Conservation (phyloP, 1,139 yeast species). For the Geotrichum macrosporum region DNA sequence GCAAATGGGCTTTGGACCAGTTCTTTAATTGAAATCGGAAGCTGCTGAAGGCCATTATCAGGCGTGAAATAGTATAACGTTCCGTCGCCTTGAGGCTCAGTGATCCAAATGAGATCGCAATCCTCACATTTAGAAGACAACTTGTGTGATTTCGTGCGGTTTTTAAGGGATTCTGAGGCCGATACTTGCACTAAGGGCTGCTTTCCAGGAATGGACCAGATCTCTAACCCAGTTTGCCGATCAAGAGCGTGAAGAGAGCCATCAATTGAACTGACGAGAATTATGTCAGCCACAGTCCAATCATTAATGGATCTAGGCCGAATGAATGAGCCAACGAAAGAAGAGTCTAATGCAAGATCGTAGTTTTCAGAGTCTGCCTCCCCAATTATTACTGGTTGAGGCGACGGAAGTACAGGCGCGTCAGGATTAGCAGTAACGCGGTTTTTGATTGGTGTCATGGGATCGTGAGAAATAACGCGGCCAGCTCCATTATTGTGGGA, state of each 20-base stretch:
- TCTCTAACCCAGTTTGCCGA: constrained; percentile 65
- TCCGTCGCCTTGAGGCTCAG: constrained; percentile 89
- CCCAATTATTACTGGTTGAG: background rate
- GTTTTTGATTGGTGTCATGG: constrained; percentile 2
- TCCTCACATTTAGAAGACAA: constrained; percentile 30
- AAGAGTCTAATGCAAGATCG: constrained; percentile 8
- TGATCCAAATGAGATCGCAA: constrained; percentile 59
- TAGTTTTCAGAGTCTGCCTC: constrained; percentile 1
- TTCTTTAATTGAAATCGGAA: constrained; percentile 78
- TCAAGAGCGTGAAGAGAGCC: constrained; percentile 83
- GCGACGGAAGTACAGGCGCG: background rate
- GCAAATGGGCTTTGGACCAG: constrained; percentile 76
- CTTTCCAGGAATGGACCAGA: constrained; percentile 68
- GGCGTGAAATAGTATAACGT: constrained; percentile 80
- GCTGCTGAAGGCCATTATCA: constrained; percentile 66
- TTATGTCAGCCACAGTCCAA: constrained; percentile 56
- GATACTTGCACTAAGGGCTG: constrained; percentile 36
- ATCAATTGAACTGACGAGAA: constrained; percentile 78
- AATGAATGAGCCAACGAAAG: constrained; percentile 13
- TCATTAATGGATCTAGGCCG: constrained; percentile 41
- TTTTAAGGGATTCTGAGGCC: constrained; percentile 21
- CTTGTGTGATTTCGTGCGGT: background rate
- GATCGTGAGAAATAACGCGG: constrained; percentile 4
- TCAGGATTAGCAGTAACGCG: background rate
- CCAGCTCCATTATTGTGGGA: constrained; percentile 11